Conservation (phyloP, 2,329 filamentous ascomycete genomes). For the Fusarium irregulare region DNA sequence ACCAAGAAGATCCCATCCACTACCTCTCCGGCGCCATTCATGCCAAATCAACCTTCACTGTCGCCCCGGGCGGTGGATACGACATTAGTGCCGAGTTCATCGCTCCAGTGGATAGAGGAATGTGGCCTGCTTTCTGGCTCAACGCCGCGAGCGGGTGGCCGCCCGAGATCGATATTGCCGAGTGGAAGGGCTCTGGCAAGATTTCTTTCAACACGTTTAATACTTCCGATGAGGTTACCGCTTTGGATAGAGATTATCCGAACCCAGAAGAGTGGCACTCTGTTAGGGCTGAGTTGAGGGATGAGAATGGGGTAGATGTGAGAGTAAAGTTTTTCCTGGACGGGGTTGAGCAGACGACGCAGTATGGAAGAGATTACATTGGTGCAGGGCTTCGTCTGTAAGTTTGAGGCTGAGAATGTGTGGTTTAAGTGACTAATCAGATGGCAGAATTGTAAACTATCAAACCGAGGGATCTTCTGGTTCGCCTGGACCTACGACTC, state of each 20-base stretch:
- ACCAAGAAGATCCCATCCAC: constrained; percentile 28
- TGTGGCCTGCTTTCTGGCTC: constrained; percentile 37
- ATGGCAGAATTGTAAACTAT: constrained; percentile 29
- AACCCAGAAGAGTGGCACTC: constrained; percentile 31
- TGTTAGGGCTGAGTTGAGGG: constrained; percentile 32
- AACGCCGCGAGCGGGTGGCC: constrained; percentile 35
- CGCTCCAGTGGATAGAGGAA: constrained; percentile 23
- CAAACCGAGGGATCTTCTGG: constrained; percentile 36
- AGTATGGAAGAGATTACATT: constrained; percentile 33
- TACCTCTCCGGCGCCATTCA: constrained; percentile 35
- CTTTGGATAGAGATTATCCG: constrained; percentile 25
- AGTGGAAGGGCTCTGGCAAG: constrained; percentile 36
- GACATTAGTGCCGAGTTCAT: constrained; percentile 34
- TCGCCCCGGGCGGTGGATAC: constrained; percentile 23
- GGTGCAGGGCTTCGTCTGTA: constrained; percentile 29
- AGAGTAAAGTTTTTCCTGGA: constrained; percentile 39
- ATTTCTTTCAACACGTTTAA: constrained; percentile 40
- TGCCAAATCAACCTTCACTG: constrained; percentile 32
- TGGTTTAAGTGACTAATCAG: not conserved
- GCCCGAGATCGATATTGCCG: constrained; percentile 35
- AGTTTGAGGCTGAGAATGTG: not conserved
- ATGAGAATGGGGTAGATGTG: constrained; percentile 33
- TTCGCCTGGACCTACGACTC: constrained; percentile 21
- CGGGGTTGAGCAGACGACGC: constrained; percentile 27
- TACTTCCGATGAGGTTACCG: constrained; percentile 24